These are phyloP conservation scores for Blastobotrys ciferrii DNA, from an alignment of 1,139 yeast species.

Conservation along the genomic window DNA sequence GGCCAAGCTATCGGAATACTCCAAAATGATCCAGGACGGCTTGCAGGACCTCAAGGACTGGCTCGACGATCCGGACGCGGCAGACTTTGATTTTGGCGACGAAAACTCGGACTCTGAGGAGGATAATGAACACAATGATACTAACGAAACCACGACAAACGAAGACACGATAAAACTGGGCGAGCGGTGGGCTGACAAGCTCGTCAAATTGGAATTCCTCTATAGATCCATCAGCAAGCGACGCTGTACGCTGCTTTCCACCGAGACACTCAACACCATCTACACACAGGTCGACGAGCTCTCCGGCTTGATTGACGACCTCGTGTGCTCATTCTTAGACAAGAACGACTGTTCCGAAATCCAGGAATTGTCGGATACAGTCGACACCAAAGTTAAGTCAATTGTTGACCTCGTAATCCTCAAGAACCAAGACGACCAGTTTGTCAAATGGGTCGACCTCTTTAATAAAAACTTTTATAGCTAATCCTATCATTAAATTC, in stretches of 20 bases:
- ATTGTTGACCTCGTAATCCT: constrained; percentile 10
- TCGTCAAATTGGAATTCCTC: constrained; percentile 17
- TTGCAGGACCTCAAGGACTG: constrained; percentile 50
- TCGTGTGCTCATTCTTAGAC: constrained; percentile 17
- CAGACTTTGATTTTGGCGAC: constrained; percentile 27
- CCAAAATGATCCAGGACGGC: constrained; percentile 47
- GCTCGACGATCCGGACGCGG: constrained; percentile 42
- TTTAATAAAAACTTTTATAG: constrained; percentile 18
- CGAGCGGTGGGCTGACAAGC: constrained; percentile 16
- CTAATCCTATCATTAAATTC: constrained; percentile 1
- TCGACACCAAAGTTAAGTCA: constrained; percentile 4
- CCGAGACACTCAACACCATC: constrained; percentile 8
- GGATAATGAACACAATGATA: constrained; percentile 16
- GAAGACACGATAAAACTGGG: constrained; percentile 14
- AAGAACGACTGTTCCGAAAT: constrained; percentile 10
- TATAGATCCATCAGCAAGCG: constrained; percentile 17
- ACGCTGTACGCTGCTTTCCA: constrained; percentile 12
- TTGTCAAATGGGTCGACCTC: constrained; percentile 18
- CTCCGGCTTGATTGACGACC: constrained; percentile 18
- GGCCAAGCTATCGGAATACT: constrained; percentile 39
- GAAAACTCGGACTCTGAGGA: constrained; percentile 41
- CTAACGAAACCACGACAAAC: constrained; percentile 33
- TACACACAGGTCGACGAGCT: constrained; percentile 10
- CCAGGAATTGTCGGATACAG: neutral
- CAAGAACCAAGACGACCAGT: constrained; percentile 17